Percentiles rank a stretch among this genome's conserved stretches.
These are phyloP conservation scores for Elaphomyces granulatus DNA, from an alignment of 495 filamentous ascomycete species.

Conservation along the genomic window DNA sequence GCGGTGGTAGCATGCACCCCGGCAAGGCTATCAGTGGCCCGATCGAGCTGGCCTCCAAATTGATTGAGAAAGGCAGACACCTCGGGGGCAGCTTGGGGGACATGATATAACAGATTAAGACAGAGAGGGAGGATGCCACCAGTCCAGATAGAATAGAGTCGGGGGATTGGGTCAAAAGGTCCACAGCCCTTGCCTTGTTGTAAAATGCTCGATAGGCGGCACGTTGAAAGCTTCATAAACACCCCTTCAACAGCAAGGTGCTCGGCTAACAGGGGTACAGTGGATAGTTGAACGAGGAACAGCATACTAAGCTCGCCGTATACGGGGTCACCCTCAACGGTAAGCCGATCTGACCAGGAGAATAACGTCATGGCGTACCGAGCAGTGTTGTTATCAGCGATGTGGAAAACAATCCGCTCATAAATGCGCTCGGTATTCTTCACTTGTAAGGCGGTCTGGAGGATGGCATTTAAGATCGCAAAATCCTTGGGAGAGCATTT, in stretches of 20 bases:
- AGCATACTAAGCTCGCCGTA: slow-evolving; percentile 81
- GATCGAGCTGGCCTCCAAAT: slow-evolving; percentile 56
- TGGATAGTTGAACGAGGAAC: slow-evolving; percentile 78
- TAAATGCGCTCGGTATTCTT: slow-evolving; percentile 31
- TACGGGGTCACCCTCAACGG: slow-evolving; percentile 66
- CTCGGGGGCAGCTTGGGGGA: slow-evolving; percentile 68
- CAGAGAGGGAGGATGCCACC: slow-evolving; percentile 75
- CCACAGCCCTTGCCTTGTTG: slow-evolving; percentile 51
- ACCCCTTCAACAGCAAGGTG: slow-evolving; percentile 75
- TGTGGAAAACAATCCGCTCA: slow-evolving; percentile 50
- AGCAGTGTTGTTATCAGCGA: slow-evolving; percentile 47
- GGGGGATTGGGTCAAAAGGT: slow-evolving; percentile 45
- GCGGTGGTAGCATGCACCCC: slow-evolving; percentile 24
- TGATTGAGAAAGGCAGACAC: slow-evolving; percentile 74
- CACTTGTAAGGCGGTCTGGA: slow-evolving; percentile 66
- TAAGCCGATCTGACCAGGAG: slow-evolving; percentile 76
- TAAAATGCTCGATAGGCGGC: slow-evolving; percentile 57
- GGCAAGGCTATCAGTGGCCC: slow-evolving; percentile 47
- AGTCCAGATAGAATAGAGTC: slow-evolving; percentile 71
- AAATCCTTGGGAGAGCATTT: slow-evolving; percentile 53
- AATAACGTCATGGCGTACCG: slow-evolving; percentile 77
- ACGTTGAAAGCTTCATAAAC: slow-evolving; percentile 60
- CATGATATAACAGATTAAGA: slow-evolving; percentile 74
- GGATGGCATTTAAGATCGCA: slow-evolving; percentile 73
- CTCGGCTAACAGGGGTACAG: slow-evolving; percentile 69